These are phyloP conservation scores for Tulasnella sp. DNA, from an alignment of 768 basidiomycete species.

Conservation along the genomic window DNA sequence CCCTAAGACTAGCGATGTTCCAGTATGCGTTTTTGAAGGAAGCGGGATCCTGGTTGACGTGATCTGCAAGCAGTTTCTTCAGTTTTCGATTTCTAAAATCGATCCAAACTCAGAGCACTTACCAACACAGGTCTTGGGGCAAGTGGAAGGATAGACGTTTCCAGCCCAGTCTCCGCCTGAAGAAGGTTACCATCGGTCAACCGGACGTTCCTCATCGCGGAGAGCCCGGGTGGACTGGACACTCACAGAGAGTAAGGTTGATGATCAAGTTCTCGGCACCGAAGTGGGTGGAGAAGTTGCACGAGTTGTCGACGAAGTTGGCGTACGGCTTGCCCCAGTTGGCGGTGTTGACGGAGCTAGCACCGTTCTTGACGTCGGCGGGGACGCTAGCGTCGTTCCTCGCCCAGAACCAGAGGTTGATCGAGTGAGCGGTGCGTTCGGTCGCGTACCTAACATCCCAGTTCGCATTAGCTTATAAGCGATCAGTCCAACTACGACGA, in stretches of 20 bases:
- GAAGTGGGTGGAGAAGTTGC: conserved; percentile 16
- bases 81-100: neutral
- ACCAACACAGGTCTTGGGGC: conserved; percentile 17
- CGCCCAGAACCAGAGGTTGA: conserved; percentile 15
- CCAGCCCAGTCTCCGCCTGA: conserved; percentile 18
- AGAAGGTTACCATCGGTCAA: conserved; percentile 7
- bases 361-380: conserved; percentile 11
- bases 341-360: conserved; percentile 4
- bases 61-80: conserved; percentile 8
- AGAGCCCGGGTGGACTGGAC: neutral
- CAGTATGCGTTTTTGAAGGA: conserved; percentile 20
- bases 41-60: conserved; percentile 18
- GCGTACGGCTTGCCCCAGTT: conserved; percentile 17
- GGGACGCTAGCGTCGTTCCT: conserved; percentile 13
- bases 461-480: neutral
- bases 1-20: conserved; percentile 17
- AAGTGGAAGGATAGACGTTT: conserved; percentile 15
- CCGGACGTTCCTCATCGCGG: conserved; percentile 24
- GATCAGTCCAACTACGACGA: neutral
- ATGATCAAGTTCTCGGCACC: conserved; percentile 17
- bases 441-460: conserved; percentile 15
- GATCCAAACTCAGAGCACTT: neutral
- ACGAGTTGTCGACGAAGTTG: conserved; percentile 14
- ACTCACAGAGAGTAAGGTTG: conserved; percentile 18
- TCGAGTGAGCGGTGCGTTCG: conserved; percentile 12